These are phyloP conservation scores for Vachellia pachyceras DNA, from an alignment of 306 rosid genomes.

Conservation along the genomic window DNA sequence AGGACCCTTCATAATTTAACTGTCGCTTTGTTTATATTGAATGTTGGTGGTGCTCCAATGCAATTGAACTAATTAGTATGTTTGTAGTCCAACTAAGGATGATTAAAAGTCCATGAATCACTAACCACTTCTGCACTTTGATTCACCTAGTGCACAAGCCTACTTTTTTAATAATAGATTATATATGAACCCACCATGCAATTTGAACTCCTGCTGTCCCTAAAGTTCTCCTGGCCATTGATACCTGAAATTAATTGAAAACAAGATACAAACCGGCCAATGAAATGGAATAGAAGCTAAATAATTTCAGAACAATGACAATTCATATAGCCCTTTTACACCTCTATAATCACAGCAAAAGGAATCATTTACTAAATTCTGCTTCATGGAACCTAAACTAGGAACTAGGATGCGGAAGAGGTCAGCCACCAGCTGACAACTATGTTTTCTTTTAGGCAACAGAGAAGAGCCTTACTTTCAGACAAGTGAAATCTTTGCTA, in stretches of 20 bases:
- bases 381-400: conserved; percentile 6
- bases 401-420: neutral
- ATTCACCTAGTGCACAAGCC: neutral
- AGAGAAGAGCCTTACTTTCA: neutral
- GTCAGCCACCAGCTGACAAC: conserved; percentile 11
- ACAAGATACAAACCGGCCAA: conserved; percentile 29
- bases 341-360: conserved; percentile 14
- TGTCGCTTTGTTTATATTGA: neutral
- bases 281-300: conserved; percentile 22
- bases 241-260: conserved; percentile 59
- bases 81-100: neutral
- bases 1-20: conserved; percentile 21
- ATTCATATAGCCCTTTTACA: neutral
- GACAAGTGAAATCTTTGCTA: neutral
- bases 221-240: conserved; percentile 83
- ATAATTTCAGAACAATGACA: conserved; percentile 19
- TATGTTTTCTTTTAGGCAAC: neutral
- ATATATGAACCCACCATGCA: conserved; percentile 59
- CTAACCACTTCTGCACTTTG: conserved; percentile 3
- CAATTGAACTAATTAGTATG: neutral
- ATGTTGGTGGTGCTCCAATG: neutral
- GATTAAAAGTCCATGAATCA: conserved; percentile 9
- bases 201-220: conserved; percentile 80
- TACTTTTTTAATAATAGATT: neutral
- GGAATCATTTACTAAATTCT: neutral